Percentiles rank a stretch among this genome's conserved stretches.
Conservation (phyloP, 1,139 yeast species). For the Pichia sp. region DNA sequence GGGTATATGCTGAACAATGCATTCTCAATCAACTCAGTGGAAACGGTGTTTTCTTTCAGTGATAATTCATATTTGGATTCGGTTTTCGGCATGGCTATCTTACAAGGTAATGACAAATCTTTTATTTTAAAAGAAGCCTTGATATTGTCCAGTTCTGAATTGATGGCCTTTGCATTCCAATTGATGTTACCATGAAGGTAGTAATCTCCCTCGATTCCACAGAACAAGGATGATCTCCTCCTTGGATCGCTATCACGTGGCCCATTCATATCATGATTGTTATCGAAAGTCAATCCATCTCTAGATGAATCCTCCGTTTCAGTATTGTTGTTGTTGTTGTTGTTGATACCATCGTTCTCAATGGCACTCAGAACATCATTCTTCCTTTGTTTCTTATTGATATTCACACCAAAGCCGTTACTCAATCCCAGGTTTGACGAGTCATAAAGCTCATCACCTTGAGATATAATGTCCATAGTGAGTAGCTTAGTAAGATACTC, state of each 20-base stretch:
- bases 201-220: too few species aligned
- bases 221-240: too few species aligned
- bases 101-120: slow-evolving; percentile 7
- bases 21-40: slow-evolving; percentile 6
- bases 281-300: not conserved
- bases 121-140: not conserved
- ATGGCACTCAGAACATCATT: too few species aligned
- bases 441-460: too few species aligned
- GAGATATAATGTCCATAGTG: slow-evolving; percentile 1
- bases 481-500: slow-evolving; percentile 7
- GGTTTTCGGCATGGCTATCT: slow-evolving; percentile 1
- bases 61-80: slow-evolving; percentile 2
- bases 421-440: too few species aligned
- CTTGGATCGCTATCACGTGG: too few species aligned
- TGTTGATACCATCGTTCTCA: not conserved
- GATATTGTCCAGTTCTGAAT: not conserved
- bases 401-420: too few species aligned
- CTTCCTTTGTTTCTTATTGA: too few species aligned
- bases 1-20: slow-evolving; percentile 9
- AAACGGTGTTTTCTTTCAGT: not conserved
- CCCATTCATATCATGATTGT: not conserved
- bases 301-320: not conserved
- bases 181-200: slow-evolving; percentile 7
- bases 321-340: not conserved
- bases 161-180: too few species aligned